phyloP scores from a whole-genome alignment of 371 early-diverging fungal species.

The Parasitella parasitica region DNA sequence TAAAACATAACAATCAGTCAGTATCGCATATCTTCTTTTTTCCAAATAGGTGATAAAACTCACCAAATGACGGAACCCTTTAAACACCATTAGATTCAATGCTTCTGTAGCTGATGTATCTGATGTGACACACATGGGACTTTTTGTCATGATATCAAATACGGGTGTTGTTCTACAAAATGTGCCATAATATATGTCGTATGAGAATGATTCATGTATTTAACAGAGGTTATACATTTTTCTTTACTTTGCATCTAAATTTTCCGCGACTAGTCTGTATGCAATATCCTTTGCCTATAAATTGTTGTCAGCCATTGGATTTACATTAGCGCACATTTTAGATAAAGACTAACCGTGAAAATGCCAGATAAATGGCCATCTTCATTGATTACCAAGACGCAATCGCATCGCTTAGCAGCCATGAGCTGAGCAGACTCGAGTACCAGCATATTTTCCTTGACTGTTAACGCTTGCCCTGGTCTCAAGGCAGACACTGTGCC shows the following conservation, averaged over 20 bases:
- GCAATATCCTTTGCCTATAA: conserved; percentile 53
- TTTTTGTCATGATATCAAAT: conserved; percentile 86
- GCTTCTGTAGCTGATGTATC: conserved; percentile 91
- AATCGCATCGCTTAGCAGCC: conserved; percentile 98
- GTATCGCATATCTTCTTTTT: background rate
- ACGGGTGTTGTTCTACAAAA: conserved; percentile 64
- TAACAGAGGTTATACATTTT: no score
- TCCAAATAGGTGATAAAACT: background rate
- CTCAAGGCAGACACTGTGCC: conserved; percentile 91
- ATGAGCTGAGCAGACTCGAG: conserved; percentile 94
- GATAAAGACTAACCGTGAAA: conserved; percentile 64
- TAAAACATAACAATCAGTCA: background rate
- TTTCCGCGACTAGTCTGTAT: conserved; percentile 49
- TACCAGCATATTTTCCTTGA: conserved; percentile 84
- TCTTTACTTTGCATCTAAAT: conserved; percentile 43
- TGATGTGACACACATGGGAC: conserved; percentile 84
- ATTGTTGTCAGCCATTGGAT: no score
- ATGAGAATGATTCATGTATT: background rate
- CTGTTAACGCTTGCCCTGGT: conserved; percentile 86
- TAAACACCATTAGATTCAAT: conserved; percentile 88
- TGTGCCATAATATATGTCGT: background rate
- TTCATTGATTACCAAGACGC: conserved; percentile 88
- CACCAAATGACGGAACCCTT: conserved; percentile 92
- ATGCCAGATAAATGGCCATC: conserved; percentile 93
- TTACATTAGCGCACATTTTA: background rate